These are phyloP conservation scores for Skeletonema menzelii DNA, from an alignment of 108 stramenopile species.

Conservation along the genomic window DNA sequence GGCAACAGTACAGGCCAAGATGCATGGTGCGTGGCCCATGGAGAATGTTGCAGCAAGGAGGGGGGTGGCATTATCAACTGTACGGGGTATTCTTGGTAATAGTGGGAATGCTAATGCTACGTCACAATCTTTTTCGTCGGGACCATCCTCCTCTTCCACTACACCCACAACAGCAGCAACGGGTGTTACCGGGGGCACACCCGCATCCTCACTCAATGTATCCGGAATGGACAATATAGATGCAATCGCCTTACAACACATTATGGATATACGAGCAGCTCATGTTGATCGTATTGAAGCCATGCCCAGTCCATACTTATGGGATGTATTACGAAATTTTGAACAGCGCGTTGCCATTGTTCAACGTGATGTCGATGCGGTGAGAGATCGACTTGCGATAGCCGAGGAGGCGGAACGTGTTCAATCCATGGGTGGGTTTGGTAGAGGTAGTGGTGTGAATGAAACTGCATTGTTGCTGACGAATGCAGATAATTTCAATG, in stretches of 20 bases:
- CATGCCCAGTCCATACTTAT: constrained; percentile 80
- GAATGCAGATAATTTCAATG: constrained; percentile 7
- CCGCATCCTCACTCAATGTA: constrained; percentile 14
- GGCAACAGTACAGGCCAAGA: constrained; percentile 39
- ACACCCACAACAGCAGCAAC: background rate
- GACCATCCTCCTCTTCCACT: constrained; percentile 1
- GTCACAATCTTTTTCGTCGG: background rate
- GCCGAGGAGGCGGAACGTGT: constrained; percentile 32
- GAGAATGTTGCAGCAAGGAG: constrained; percentile 68
- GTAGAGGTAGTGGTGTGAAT: background rate
- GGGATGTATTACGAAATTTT: constrained; percentile 63
- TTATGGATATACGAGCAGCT: constrained; percentile 64
- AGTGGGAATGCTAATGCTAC: background rate
- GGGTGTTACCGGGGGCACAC: background rate
- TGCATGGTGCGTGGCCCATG: constrained; percentile 76
- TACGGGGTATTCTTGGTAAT: constrained; percentile 7
- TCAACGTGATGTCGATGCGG: constrained; percentile 22
- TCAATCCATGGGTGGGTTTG: constrained; percentile 10
- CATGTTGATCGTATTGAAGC: constrained; percentile 71
- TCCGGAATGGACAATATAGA: constrained; percentile 33
- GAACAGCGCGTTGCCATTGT: constrained; percentile 51
- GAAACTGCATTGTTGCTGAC: constrained; percentile 28
- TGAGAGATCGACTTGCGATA: constrained; percentile 18
- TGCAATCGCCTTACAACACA: constrained; percentile 40
- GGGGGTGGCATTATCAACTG: constrained; percentile 43